Conservation (phyloP, 2,329 filamentous ascomycete species). For the Didymella lethalis region DNA sequence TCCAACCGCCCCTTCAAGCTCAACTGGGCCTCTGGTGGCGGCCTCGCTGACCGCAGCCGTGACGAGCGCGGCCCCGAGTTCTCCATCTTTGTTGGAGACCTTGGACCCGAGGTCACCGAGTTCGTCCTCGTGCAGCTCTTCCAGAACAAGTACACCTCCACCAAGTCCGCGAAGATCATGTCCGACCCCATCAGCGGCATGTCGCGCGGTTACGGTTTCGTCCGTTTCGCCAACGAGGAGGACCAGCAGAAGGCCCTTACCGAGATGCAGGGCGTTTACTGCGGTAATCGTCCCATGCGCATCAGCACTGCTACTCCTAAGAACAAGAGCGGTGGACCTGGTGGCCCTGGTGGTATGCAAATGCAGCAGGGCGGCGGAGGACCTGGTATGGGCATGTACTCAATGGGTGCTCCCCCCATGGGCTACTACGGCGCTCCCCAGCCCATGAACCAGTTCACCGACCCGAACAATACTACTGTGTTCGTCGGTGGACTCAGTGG, state of each 20-base stretch:
- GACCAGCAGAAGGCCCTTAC: constrained; percentile 95
- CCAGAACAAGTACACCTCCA: constrained; percentile 93
- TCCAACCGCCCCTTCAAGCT: constrained; percentile 96
- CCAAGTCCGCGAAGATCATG: constrained; percentile 99
- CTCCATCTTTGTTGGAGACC: constrained; percentile 96
- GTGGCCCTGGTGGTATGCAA: constrained; percentile 60
- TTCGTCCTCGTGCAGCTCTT: constrained; percentile 97
- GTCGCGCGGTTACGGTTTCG: constrained; percentile 97
- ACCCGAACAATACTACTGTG: constrained; percentile 99
- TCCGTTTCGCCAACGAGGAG: constrained; percentile 92
- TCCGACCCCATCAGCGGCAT: constrained; percentile 97
- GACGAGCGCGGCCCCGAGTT: constrained; percentile 97
- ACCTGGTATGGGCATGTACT: constrained; percentile 67
- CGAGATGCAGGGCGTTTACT: constrained; percentile 99
- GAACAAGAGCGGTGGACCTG: constrained; percentile 73
- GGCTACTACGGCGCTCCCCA: constrained; percentile 71
- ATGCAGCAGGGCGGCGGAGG: constrained; percentile 57
- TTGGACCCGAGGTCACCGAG: constrained; percentile 98
- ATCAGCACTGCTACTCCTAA: constrained; percentile 98
- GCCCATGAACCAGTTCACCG: constrained; percentile 99
- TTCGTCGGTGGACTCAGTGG: constrained; percentile 97
- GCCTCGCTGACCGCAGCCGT: constrained; percentile 85
- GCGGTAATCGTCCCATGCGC: constrained; percentile 97
- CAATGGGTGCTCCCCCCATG: constrained; percentile 74
- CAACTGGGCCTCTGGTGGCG: constrained; percentile 98